Conservation (phyloP, 192 early-diverging fungal species). For the Funneliformis mosseae region DNA sequence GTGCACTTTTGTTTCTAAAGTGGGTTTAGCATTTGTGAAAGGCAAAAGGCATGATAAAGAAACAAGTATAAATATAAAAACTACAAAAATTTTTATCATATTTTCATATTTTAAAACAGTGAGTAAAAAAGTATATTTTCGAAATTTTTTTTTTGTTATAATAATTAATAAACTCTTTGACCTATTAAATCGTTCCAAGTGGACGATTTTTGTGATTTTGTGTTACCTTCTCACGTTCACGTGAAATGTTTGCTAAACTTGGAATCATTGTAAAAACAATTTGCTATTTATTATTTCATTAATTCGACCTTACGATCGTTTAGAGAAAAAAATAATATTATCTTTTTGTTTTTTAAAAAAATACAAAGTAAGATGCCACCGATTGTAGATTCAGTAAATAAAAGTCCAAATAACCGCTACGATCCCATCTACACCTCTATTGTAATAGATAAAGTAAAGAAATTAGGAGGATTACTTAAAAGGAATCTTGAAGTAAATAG, state of each 20-base stretch:
- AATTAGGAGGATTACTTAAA: background rate
- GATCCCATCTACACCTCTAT: background rate
- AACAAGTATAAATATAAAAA: background rate
- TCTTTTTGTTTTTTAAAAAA: background rate
- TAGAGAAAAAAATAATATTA: background rate
- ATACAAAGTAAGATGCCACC: background rate
- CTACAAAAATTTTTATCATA: background rate
- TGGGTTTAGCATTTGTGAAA: background rate
- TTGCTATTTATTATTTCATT: background rate
- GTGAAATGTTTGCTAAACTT: too few relatives aligned
- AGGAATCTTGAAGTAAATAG: background rate
- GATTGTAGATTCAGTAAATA: background rate
- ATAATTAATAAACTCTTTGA: too few relatives aligned
- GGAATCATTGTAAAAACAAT: background rate
- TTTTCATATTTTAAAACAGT: background rate
- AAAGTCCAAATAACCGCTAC: background rate
- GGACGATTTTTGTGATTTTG: background rate
- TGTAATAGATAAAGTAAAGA: background rate
- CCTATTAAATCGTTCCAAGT: background rate
- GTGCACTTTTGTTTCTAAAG: conserved; percentile 33
- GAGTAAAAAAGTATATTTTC: too few relatives aligned
- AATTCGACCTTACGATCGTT: background rate
- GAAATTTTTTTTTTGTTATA: too few relatives aligned
- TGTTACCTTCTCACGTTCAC: too few relatives aligned
- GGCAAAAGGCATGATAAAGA: background rate